Conservation (phyloP, 108 stramenopile genomes). For the Skeletonema marinoi region DNA sequence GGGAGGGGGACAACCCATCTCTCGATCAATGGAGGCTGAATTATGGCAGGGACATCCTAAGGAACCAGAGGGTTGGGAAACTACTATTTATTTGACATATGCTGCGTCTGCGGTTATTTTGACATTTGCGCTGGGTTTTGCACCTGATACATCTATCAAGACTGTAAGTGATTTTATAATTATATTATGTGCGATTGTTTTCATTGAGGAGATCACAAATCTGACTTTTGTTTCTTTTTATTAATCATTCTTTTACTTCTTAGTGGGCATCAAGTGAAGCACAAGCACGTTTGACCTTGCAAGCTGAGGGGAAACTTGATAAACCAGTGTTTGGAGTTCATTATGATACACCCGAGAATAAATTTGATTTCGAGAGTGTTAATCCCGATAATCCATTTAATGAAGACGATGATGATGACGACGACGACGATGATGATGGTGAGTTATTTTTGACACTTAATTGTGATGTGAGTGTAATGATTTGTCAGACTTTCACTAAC, state of each 20-base stretch:
- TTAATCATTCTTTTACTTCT: neutral
- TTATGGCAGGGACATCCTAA: conserved; percentile 57
- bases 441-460: conserved; percentile 1
- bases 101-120: conserved; percentile 30
- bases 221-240: neutral
- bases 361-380: conserved; percentile 43
- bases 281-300: conserved; percentile 50
- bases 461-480: neutral
- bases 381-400: conserved; percentile 49
- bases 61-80: conserved; percentile 65
- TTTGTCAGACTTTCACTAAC: neutral
- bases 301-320: conserved; percentile 46
- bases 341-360: conserved; percentile 52
- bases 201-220: neutral
- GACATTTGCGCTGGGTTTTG: conserved; percentile 32
- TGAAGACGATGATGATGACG: conserved; percentile 60
- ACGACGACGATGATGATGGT: conserved; percentile 50
- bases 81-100: conserved; percentile 52
- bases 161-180: conserved; percentile 32
- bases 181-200: neutral
- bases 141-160: conserved; percentile 62
- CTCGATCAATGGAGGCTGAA: conserved; percentile 60
- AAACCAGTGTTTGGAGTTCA: conserved; percentile 61
- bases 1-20: conserved; percentile 53
- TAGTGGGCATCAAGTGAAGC: conserved; percentile 67